Evolutionary conservation across 108 stramenopile species (phyloP).

Genomic region (Cylindrotheca closterium): DNA sequence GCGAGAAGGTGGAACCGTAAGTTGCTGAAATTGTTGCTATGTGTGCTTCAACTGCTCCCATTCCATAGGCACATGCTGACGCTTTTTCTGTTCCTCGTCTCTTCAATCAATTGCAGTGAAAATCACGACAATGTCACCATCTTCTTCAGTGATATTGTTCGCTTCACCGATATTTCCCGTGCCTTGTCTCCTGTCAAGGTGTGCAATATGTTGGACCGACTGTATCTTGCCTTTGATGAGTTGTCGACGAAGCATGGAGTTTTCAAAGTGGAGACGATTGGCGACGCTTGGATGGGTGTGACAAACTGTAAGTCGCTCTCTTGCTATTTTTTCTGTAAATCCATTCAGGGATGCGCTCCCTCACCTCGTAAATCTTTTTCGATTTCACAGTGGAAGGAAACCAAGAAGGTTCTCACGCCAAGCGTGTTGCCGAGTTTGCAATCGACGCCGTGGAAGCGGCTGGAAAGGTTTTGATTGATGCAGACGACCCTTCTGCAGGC

Average conservation of each 20-base stretch:
- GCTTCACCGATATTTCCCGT: conserved; percentile 44
- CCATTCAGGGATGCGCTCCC: neutral
- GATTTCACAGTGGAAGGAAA: conserved; percentile 5
- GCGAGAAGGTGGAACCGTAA: conserved; percentile 44
- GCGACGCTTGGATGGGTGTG: conserved; percentile 46
- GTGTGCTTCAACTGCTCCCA: neutral
- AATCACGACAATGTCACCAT: conserved; percentile 26
- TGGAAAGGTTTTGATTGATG: conserved; percentile 24
- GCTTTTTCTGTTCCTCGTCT: neutral
- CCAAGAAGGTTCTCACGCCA: conserved; percentile 48
- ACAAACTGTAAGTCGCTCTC: conserved; percentile 1
- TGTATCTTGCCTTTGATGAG: conserved; percentile 42
- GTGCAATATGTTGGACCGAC: conserved; percentile 43
- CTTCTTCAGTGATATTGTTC: conserved; percentile 46
- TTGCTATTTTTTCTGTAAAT: neutral
- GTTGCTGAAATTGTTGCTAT: neutral
- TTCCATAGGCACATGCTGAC: neutral
- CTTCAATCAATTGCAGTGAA: neutral
- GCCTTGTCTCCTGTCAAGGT: conserved; percentile 33
- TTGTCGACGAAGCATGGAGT: conserved; percentile 44
- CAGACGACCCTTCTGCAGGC: conserved; percentile 35
- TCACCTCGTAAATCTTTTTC: neutral
- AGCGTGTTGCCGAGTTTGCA: conserved; percentile 51
- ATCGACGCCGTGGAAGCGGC: conserved; percentile 46
- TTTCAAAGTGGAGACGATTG: conserved; percentile 66